A percentile compares a stretch with the other conserved stretches of the same genome.
These are phyloP conservation scores for Kurtzmaniella fragi DNA, from an alignment of 805 yeast species.

Conservation along the genomic window DNA sequence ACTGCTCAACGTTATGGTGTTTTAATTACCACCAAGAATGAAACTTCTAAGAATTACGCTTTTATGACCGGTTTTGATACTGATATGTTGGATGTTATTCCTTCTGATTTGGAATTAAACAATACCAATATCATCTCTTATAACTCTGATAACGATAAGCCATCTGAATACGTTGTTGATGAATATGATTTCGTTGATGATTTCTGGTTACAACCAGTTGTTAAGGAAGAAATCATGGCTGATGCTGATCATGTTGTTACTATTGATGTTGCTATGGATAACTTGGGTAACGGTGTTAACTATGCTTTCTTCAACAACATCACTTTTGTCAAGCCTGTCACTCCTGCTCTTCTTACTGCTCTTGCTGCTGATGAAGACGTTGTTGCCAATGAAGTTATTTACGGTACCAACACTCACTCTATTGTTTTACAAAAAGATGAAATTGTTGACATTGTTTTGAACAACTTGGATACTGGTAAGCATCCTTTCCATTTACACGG, in stretches of 20 bases:
- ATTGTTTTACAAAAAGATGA: slow-evolving; percentile 56
- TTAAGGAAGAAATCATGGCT: slow-evolving; percentile 43
- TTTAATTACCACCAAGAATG: slow-evolving; percentile 51
- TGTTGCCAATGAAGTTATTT: slow-evolving; percentile 56
- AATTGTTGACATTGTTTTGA: slow-evolving; percentile 68
- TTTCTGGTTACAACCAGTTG: slow-evolving; percentile 63
- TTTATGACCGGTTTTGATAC: slow-evolving; percentile 59
- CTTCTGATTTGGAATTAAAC: slow-evolving; percentile 47
- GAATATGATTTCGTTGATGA: slow-evolving; percentile 61
- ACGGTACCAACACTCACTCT: slow-evolving; percentile 67
- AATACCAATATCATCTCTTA: slow-evolving; percentile 56
- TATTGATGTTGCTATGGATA: slow-evolving; percentile 59
- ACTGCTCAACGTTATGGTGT: slow-evolving; percentile 83
- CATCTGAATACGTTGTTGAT: slow-evolving; percentile 18
- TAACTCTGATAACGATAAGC: slow-evolving; percentile 22
- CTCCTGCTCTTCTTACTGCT: slow-evolving; percentile 65
- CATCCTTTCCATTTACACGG: slow-evolving; percentile 82
- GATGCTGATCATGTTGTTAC: slow-evolving; percentile 61
- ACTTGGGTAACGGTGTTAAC: slow-evolving; percentile 67
- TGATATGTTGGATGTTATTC: slow-evolving; percentile 67
- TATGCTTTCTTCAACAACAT: slow-evolving; percentile 73
- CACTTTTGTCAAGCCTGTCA: slow-evolving; percentile 61
- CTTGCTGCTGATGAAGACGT: slow-evolving; percentile 52
- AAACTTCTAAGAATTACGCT: slow-evolving; percentile 45
- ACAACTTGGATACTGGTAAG: slow-evolving; percentile 75